Evolutionary conservation across 768 basidiomycete genomes (phyloP), one percentile per base, ranked within the genome.

Genomic region (Suillus brevipes): DNA sequence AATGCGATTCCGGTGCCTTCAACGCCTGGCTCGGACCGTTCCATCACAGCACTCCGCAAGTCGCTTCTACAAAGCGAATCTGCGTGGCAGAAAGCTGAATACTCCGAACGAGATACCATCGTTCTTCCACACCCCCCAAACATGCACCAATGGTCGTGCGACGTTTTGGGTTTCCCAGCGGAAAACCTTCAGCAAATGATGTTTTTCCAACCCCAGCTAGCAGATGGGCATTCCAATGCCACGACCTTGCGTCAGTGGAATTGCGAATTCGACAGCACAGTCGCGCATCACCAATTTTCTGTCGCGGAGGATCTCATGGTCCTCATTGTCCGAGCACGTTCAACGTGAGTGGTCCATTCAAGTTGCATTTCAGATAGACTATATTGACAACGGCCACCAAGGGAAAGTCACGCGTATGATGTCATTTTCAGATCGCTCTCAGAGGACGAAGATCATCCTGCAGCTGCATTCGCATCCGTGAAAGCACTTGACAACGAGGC

Each of bases 401-500:
- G 47, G 12, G 47, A 49, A n/a, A 49, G 47, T 12, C n/a, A 23
- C 12, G 47, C 47, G 3, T 49, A 23, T 23, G 47, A 49, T 49
- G 16, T 49, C n/a, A 49, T 49, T 23, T 49, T 49, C n/a, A 49
- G n/a, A 23, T 49, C 47, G 2, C 47, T 49, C 10, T 49, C 47
- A 49, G n/a, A 49, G 6, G 47, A 49, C n/a, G 25, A 47, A 47
- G 13, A 20, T 64, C 68, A 57, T 64, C 64, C 60, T 62, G 64
- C 55, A 74, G 58, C 66, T 72, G 73, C 40, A 36, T 36, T 16
- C 49, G 1, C 49, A 6, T 23, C 25, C 7, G 49, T 50, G 49
- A 50, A 25, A 50, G 49, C 49, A 50, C 49, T 25, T 1, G 25
- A 25, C 4, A 50, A 50, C 13, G 23, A 50, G 49, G 25, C 25